Percentiles rank a stretch among this genome's conserved stretches.
phyloP scores from a whole-genome alignment of 257 asterid genomes.

The Hygrophila difformis region DNA sequence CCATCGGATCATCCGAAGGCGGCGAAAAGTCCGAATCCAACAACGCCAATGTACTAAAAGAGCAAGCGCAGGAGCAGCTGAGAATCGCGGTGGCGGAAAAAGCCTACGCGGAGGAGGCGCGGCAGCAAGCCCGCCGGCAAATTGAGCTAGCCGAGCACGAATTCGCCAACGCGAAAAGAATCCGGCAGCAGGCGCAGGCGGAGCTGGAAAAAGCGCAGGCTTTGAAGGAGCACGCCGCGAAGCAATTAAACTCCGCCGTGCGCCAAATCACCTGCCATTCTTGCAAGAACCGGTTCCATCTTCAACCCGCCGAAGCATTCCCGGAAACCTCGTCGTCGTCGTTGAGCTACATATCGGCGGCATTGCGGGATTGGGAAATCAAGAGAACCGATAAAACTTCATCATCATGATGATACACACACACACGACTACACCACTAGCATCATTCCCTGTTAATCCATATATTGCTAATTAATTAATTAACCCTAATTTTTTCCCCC shows the following conservation, averaged over 20 bases:
- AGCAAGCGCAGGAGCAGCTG: conserved; percentile 27
- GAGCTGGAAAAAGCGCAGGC: conserved; percentile 44
- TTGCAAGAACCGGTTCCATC: conserved; percentile 36
- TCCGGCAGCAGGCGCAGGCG: conserved; percentile 48
- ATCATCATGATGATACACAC: background rate
- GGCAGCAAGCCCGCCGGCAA: conserved; percentile 40
- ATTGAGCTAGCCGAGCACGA: conserved; percentile 50
- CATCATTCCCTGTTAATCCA: background rate
- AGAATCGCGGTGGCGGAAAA: conserved; percentile 37
- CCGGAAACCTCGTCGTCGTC: conserved; percentile 4
- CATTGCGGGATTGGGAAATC: conserved; percentile 41
- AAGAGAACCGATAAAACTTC: conserved; percentile 17
- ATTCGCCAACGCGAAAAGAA: conserved; percentile 45
- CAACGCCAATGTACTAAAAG: conserved; percentile 3
- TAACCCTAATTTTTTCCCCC: too few species aligned
- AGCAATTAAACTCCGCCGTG: conserved; percentile 34
- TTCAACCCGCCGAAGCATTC: background rate
- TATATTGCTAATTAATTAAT: background rate
- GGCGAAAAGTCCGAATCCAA: background rate
- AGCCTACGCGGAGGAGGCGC: conserved; percentile 47
- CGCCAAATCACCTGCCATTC: conserved; percentile 45
- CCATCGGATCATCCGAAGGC: conserved; percentile 22
- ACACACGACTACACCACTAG: background rate
- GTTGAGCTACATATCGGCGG: conserved; percentile 42
- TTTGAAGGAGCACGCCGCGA: conserved; percentile 36